Conservation (phyloP, 2,329 filamentous ascomycete genomes). For the Calonectria leucothoes region DNA sequence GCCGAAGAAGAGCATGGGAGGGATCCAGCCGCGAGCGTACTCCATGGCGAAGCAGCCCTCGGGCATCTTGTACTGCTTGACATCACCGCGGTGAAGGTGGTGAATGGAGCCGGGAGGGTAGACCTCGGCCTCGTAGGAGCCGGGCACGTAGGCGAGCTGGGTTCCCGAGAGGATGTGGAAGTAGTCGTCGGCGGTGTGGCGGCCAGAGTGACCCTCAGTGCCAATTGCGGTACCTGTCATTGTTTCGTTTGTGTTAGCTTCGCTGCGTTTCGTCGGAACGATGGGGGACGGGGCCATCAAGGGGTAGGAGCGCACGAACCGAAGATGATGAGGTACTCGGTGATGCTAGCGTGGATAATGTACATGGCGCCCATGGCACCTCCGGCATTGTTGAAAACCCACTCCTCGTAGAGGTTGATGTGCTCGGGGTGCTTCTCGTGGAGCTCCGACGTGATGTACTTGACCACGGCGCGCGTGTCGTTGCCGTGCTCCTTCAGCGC, state of each 20-base stretch:
- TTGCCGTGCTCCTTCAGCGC: constrained; percentile 78
- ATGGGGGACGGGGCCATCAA: not conserved
- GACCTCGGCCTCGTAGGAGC: constrained; percentile 74
- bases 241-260: constrained; percentile 18
- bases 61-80: constrained; percentile 88
- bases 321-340: constrained; percentile 92
- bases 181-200: constrained; percentile 94
- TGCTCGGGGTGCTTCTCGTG: constrained; percentile 61
- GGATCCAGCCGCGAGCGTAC: constrained; percentile 90
- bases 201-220: constrained; percentile 88
- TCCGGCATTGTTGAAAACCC: constrained; percentile 93
- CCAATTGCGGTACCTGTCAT: constrained; percentile 74
- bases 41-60: constrained; percentile 83
- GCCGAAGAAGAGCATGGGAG: constrained; percentile 91
- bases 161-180: constrained; percentile 89
- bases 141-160: constrained; percentile 80
- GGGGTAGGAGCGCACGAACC: constrained; percentile 51
- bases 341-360: constrained; percentile 89
- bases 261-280: not conserved
- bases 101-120: constrained; percentile 78
- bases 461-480: constrained; percentile 76
- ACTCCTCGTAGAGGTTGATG: constrained; percentile 80
- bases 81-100: constrained; percentile 76
- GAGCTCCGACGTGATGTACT: constrained; percentile 77
- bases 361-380: constrained; percentile 95